phyloP scores from a whole-genome alignment of 305 asterid genomes.

The Caryopteris hybrid region DNA sequence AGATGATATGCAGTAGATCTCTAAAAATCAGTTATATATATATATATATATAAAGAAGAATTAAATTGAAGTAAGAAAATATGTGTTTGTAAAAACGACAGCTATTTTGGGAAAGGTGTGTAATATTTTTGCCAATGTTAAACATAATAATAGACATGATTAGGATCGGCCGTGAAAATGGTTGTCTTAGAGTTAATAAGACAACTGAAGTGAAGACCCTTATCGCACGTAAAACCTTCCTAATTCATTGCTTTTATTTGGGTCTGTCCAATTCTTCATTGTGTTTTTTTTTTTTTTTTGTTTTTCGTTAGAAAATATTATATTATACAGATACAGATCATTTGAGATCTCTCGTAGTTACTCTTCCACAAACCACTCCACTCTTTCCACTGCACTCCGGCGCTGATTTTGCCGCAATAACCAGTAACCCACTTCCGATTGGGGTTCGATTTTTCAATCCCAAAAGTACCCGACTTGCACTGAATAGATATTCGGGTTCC shows the following conservation, averaged over 20 bases:
- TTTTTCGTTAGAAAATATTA: too few species aligned
- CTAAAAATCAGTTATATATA: too few species aligned
- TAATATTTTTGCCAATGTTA: neutral
- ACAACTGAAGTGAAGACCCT: neutral
- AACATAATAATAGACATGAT: too few species aligned
- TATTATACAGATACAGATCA: neutral
- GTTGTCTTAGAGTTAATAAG: neutral
- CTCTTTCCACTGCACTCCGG: constrained; percentile 12
- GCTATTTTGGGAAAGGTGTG: too few species aligned
- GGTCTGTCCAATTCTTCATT: neutral
- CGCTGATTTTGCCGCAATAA: neutral
- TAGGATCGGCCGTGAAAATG: neutral
- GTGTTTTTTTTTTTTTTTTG: too few species aligned
- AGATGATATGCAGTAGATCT: too few species aligned
- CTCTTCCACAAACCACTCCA: constrained; percentile 10
- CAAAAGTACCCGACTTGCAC: neutral
- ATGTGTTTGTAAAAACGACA: too few species aligned
- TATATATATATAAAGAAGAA: too few species aligned
- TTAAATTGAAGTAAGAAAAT: too few species aligned
- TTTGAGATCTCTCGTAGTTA: constrained; percentile 20
- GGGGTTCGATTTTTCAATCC: constrained; percentile 13
- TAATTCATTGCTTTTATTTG: neutral
- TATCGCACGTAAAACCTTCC: neutral
- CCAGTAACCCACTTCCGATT: neutral
- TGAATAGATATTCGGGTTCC: neutral